Percentiles rank a stretch among this genome's conserved stretches.
Conservation (phyloP, 139 green algal species). For the Tetratostichococcus sp. region DNA sequence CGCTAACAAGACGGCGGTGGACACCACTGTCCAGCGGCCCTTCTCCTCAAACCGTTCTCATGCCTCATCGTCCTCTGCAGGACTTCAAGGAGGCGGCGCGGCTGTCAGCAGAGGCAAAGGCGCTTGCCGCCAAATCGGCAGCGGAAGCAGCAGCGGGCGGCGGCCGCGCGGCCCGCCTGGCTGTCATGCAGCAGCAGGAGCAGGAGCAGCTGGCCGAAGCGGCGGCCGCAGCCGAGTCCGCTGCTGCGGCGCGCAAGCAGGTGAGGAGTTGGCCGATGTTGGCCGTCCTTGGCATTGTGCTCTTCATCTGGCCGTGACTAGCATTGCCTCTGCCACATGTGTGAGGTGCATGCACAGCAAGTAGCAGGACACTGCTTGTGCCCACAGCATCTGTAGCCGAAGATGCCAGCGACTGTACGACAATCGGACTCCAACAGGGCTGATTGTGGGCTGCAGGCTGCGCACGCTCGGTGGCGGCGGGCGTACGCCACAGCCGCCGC, state of each 20-base stretch:
- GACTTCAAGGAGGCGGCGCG: conserved; percentile 57
- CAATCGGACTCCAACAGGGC: too few species aligned
- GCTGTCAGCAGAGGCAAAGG: conserved; percentile 46
- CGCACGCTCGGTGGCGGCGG: neutral
- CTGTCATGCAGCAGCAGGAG: neutral
- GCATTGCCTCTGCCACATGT: too few species aligned
- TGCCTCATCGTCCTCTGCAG: conserved; percentile 2
- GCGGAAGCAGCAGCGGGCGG: conserved; percentile 4
- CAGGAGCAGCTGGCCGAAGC: neutral
- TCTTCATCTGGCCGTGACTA: too few species aligned
- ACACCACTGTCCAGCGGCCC: too few species aligned
- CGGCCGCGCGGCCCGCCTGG: neutral
- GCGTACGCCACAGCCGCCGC: neutral
- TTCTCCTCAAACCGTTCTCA: too few species aligned
- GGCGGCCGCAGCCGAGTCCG: neutral
- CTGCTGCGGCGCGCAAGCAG: neutral
- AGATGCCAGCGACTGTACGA: too few species aligned
- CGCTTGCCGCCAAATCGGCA: conserved; percentile 9
- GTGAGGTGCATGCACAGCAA: too few species aligned
- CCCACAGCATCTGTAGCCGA: too few species aligned
- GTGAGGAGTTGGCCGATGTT: too few species aligned
- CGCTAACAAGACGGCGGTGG: too few species aligned
- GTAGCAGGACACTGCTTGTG: too few species aligned
- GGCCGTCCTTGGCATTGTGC: too few species aligned
- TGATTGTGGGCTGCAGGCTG: neutral